Evolutionary conservation across 108 stramenopile species (phyloP).

Genomic region (Pseudonitzschia pungens): DNA sequence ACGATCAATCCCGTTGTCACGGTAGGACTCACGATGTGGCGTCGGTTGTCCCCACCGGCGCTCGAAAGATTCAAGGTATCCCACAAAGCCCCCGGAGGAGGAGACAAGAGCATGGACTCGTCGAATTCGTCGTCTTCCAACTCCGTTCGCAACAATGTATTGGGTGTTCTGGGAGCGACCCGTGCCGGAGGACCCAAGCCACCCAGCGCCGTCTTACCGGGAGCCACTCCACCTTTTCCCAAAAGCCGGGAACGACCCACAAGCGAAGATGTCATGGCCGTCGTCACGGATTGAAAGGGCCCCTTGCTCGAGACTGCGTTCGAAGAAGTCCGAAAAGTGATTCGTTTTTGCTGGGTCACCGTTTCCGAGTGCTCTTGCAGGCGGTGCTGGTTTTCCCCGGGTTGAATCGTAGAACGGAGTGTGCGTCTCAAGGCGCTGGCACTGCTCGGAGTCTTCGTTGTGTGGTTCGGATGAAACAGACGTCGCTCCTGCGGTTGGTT

Average conservation of each 20-base stretch:
- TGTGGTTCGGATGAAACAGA: neutral
- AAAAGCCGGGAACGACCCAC: neutral
- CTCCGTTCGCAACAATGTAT: conserved; percentile 41
- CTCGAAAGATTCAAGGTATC: conserved; percentile 16
- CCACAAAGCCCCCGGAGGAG: conserved; percentile 35
- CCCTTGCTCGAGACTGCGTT: neutral
- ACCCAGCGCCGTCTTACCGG: neutral
- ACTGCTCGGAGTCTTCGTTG: conserved; percentile 1
- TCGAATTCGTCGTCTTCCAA: conserved; percentile 23
- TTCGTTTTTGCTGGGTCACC: neutral
- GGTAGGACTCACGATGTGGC: neutral
- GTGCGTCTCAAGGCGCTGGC: conserved; percentile 12
- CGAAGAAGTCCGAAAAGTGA: neutral
- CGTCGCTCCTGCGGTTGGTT: neutral
- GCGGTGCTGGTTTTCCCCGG: neutral
- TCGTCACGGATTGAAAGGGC: conserved; percentile 1
- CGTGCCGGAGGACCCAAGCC: conserved; percentile 29
- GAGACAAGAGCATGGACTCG: conserved; percentile 40
- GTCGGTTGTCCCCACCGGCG: conserved; percentile 15
- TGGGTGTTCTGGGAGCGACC: conserved; percentile 40
- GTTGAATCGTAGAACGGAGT: conserved; percentile 8
- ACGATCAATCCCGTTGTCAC: conserved; percentile 29
- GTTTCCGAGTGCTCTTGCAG: neutral
- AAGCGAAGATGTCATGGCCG: conserved; percentile 3
- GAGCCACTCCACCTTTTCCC: conserved; percentile 7